Percentiles rank a stretch among this genome's conserved stretches.
These are phyloP conservation scores for Eucalyptus cloeziana DNA, from an alignment of 345 rosid genomes.

Conservation along the genomic window DNA sequence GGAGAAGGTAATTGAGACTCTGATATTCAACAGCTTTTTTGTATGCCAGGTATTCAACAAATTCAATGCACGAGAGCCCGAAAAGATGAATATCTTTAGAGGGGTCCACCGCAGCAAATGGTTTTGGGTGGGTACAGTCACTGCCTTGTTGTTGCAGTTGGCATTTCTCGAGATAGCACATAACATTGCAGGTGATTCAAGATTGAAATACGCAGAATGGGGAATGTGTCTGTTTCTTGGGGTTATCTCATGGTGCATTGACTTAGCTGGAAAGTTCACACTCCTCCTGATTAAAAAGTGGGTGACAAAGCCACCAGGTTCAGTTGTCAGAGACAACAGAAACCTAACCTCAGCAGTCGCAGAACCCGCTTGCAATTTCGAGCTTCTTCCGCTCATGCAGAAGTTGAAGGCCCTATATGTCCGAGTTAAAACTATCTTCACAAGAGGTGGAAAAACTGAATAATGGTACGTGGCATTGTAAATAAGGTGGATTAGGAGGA, in stretches of 20 bases:
- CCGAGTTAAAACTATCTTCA: not conserved
- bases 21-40: constrained; percentile 13
- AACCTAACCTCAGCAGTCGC: not conserved
- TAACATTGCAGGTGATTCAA: not conserved
- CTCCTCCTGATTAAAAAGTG: not conserved
- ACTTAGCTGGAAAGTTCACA: not conserved
- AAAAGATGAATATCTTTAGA: constrained; percentile 8
- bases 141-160: not conserved
- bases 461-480: not conserved
- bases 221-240: not conserved
- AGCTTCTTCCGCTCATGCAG: not conserved
- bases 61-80: not conserved
- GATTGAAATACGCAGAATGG: not conserved
- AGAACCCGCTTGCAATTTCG: not conserved
- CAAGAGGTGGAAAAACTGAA: not conserved
- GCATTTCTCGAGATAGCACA: not conserved
- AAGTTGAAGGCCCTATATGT: not conserved
- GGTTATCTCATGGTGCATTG: not conserved
- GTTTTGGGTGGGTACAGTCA: not conserved
- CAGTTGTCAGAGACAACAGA: not conserved
- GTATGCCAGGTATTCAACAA: constrained; percentile 12
- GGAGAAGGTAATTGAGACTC: not conserved
- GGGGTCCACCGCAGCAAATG: not conserved
- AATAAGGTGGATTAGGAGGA: not conserved
- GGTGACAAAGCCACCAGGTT: not conserved